Base-by-base conservation (phyloP, 257 asterid genomes). In the Rauvolfia tetraphylla region DNA sequence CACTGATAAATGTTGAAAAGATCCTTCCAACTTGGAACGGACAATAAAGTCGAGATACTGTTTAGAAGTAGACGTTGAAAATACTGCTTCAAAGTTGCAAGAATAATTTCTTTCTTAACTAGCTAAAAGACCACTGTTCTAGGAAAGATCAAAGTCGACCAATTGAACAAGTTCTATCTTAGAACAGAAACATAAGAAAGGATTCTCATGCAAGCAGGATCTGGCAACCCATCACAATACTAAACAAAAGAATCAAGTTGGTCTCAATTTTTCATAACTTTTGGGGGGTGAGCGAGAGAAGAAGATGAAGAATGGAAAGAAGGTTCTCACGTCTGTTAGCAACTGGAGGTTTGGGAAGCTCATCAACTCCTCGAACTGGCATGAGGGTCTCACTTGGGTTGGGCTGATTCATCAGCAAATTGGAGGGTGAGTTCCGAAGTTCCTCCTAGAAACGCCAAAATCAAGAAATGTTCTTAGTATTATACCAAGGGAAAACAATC, bases 281-380 rank as follows among this genome's bases (percentile, higher is more conserved):
- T 61, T 31, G n/a, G n/a, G 14, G 62, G 62, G 29, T 9, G 5
- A 48, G 44, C 1, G 8, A 18, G 27, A 5, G 27, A 56, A 72
- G 46, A 42, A 56, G 57, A 51, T 11, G 71, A 51, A 23, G 17
- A 48, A 33, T 36, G 33, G 6, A 31, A 20, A 34, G 5, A 22
- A 59, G 22, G 56, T 71, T 78, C 97, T 84, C 77, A 95, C 99
- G 98, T 91, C 98, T 83, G 87, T 91, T 95, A 61, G 96, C 97
- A 6, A 70, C 97, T 20, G 96, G 98, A 76, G 96, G 93, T 86
- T 89, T 95, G 3, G 99, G 98, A 54, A 95, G 97, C 69, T 95
- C 99, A 71, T 93, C 96, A 63, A 92, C 86, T 78, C 93, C 97
- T 31, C 95, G 90, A 75, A 89, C 56, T 5, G 93, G 93, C 91